A percentile compares a stretch with the other conserved stretches of the same genome.
These are phyloP conservation scores for Knoxia roxburghii DNA, from an alignment of 257 asterid genomes.

Conservation along the genomic window DNA sequence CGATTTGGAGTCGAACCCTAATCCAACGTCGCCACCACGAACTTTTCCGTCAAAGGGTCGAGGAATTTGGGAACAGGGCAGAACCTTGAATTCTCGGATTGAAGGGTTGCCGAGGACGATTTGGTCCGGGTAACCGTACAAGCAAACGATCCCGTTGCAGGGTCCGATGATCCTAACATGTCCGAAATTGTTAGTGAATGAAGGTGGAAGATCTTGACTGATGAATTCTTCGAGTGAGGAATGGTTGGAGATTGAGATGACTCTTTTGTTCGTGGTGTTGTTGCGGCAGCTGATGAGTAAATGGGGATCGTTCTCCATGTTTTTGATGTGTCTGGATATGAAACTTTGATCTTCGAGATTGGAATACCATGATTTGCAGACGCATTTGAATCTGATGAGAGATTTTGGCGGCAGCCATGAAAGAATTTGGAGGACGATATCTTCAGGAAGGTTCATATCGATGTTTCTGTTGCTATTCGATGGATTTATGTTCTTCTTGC, in stretches of 20 bases:
- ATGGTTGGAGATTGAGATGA: constrained; percentile 29
- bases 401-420: constrained; percentile 34
- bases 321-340: constrained; percentile 23
- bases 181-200: constrained; percentile 37
- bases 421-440: constrained; percentile 36
- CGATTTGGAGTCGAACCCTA: constrained; percentile 37
- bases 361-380: constrained; percentile 40
- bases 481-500: not conserved
- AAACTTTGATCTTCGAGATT: constrained; percentile 28
- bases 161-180: constrained; percentile 51
- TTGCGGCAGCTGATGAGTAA: constrained; percentile 40
- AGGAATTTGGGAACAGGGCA: constrained; percentile 27
- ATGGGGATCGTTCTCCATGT: not conserved
- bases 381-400: constrained; percentile 37
- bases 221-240: constrained; percentile 13
- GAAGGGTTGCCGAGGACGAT: constrained; percentile 56
- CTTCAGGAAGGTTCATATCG: constrained; percentile 42
- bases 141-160: constrained; percentile 44
- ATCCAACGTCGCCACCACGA: constrained; percentile 47
- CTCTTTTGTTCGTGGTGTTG: constrained; percentile 32
- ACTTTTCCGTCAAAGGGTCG: constrained; percentile 30
- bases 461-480: not conserved
- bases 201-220: constrained; percentile 31
- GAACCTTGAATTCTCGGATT: constrained; percentile 29
- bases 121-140: constrained; percentile 47